Conservation (phyloP, 1,284 basidiomycete genomes). For the Inonotus hispidus region DNA sequence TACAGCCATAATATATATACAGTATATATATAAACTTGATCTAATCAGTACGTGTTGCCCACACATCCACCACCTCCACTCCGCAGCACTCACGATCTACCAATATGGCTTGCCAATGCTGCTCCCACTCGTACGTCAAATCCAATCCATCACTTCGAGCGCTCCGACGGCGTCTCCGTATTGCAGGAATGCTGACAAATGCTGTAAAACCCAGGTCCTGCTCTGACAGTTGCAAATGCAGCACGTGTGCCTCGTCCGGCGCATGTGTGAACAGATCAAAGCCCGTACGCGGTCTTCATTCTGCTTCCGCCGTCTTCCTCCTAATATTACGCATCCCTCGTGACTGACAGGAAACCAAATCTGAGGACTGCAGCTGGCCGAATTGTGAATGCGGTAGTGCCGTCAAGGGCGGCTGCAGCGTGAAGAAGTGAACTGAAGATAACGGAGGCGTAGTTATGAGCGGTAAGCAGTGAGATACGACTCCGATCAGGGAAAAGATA, state of each 20-base stretch:
- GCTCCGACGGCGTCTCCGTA: background rate
- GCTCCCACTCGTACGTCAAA: slow-evolving; percentile 1
- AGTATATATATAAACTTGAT: too few relatives aligned
- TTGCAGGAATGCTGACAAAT: background rate
- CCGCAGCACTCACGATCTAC: background rate
- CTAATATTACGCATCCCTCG: background rate
- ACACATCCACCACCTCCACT: background rate
- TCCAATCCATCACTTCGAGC: background rate
- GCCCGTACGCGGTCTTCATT: background rate
- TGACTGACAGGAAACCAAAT: background rate
- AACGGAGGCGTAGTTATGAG: background rate
- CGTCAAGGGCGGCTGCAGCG: background rate
- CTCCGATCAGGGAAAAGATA: background rate
- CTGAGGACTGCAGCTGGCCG: background rate
- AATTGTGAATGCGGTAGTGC: background rate
- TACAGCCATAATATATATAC: background rate
- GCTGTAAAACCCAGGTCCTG: background rate
- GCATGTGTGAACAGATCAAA: background rate
- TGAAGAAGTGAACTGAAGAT: background rate
- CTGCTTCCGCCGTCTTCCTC: background rate
- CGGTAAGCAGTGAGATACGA: background rate
- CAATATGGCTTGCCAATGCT: slow-evolving; percentile 5
- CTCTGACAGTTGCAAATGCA: background rate
- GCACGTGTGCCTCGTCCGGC: background rate
- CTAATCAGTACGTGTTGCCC: too few relatives aligned